phyloP scores from a whole-genome alignment of 176 grass and related monocot species.

The Stipa capillata region DNA sequence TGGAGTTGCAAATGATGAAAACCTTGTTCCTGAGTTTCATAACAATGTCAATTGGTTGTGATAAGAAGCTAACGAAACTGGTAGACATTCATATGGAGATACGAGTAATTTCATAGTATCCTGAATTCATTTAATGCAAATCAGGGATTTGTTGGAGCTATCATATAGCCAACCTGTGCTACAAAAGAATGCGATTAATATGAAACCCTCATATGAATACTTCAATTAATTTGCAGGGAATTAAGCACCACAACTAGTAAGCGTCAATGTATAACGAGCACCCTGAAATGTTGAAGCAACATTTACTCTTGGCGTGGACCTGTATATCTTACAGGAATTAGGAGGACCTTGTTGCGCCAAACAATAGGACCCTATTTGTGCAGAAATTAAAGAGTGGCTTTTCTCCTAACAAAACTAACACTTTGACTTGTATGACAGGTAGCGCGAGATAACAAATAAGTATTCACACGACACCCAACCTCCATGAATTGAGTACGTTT shows the following conservation, averaged over 20 bases:
- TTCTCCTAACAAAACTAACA: not conserved
- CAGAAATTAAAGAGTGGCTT: not conserved
- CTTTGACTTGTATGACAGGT: not conserved
- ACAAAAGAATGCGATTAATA: not conserved
- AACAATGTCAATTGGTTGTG: not conserved
- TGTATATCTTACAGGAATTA: not conserved
- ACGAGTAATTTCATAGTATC: not conserved
- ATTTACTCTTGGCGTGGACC: not conserved
- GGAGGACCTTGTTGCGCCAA: not conserved
- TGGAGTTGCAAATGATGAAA: conserved; percentile 31
- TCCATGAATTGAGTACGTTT: not conserved
- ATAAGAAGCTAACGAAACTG: not conserved
- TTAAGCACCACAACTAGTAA: not conserved
- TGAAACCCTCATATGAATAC: not conserved
- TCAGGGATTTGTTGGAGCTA: not conserved
- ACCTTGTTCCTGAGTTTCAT: conserved; percentile 42
- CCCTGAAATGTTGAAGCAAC: not conserved
- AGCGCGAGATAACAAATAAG: not conserved
- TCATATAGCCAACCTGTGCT: not conserved
- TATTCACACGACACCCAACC: not conserved
- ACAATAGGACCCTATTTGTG: not conserved
- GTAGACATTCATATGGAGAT: not conserved
- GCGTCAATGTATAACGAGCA: not conserved
- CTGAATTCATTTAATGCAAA: not conserved
- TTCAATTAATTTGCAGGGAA: not conserved